Base-by-base conservation (phyloP, 202 grass and related monocot species). In the Brachypodium distachyon region DNA sequence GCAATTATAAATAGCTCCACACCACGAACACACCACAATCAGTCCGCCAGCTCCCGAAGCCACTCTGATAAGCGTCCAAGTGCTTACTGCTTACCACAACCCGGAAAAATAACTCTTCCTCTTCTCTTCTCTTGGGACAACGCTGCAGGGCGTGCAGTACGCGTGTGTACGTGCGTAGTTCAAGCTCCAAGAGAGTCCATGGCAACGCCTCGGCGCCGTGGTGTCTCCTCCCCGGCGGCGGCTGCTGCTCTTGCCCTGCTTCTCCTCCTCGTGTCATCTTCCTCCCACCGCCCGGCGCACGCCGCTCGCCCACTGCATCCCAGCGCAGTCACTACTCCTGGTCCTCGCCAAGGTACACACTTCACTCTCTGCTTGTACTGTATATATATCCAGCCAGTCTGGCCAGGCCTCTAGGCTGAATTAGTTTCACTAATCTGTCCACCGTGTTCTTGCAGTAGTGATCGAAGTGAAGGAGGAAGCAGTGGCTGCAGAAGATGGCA, bases 251-350 rank as follows among this genome's bases (percentile, higher is more conserved):
- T 40, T 1, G 22, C 29, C 22, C 44, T 83, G 29, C 85, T 87
- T 5, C 52, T 86, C 52, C 18, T 87, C 43, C 5, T 87, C 40
- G 3, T 65, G 34, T 0, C 19, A 33, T 21, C 25, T 54, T 61
- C 23, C 75, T 69, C 78, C 61, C 76, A 62, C 62, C 2, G 6
- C 44, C 53, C 62, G 0, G 44, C 76, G 0, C n/a, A n/a, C n/a
- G 79, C 79, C 0, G 61, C 76, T 43, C 81, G 86, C 6, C 61
- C 13, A n/a, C n/a, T n/a, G n/a, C 69, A 38, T 77, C 44, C 46
- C 66, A 2, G 23, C 50, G n/a, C n/a, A n/a, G n/a, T n/a, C 0
- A 16, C 14, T 8, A 42, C 23, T 53, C 7, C 9, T 5, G 23
- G 38, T 44, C 37, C 53, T 59, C 22, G 2, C 59, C 38, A 58